phyloP scores from a whole-genome alignment of 768 basidiomycete genomes.

The Russula sp. region DNA sequence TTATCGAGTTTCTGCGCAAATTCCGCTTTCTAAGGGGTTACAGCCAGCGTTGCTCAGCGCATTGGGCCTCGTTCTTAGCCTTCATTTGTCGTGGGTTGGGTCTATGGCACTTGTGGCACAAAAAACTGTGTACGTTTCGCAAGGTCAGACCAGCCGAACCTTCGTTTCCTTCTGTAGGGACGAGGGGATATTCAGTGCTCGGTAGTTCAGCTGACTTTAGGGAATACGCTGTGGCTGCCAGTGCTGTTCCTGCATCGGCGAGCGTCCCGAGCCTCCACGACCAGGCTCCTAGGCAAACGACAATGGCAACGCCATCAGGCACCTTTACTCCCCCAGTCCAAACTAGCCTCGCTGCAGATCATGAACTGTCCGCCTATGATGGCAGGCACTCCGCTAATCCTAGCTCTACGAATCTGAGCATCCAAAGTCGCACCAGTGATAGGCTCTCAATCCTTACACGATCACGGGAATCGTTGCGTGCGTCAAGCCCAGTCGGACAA shows the following conservation, averaged over 20 bases:
- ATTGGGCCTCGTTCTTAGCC: not conserved
- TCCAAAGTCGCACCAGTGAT: conserved; percentile 12
- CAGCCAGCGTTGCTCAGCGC: not conserved
- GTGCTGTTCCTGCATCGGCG: conserved; percentile 3
- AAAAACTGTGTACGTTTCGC: not conserved
- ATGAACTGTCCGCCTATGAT: not conserved
- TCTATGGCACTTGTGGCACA: not conserved
- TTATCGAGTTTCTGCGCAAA: not conserved
- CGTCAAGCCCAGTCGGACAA: not conserved
- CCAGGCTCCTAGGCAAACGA: not conserved
- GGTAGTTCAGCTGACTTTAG: not conserved
- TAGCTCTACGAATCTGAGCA: conserved; percentile 6
- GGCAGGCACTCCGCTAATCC: not conserved
- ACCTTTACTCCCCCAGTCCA: not conserved
- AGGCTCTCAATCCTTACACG: conserved; percentile 5
- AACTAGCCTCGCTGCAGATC: not conserved
- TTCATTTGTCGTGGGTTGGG: conserved; percentile 2
- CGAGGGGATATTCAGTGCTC: not conserved
- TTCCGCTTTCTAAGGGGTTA: not conserved
- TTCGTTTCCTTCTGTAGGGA: not conserved
- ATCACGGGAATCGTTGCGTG: not conserved
- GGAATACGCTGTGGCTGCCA: conserved; percentile 7
- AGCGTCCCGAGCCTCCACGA: conserved; percentile 2
- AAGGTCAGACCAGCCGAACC: not conserved
- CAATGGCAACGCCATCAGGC: not conserved